These are phyloP conservation scores for Boletus semigastroideus DNA, from an alignment of 1,284 basidiomycete genomes.

Conservation along the genomic window DNA sequence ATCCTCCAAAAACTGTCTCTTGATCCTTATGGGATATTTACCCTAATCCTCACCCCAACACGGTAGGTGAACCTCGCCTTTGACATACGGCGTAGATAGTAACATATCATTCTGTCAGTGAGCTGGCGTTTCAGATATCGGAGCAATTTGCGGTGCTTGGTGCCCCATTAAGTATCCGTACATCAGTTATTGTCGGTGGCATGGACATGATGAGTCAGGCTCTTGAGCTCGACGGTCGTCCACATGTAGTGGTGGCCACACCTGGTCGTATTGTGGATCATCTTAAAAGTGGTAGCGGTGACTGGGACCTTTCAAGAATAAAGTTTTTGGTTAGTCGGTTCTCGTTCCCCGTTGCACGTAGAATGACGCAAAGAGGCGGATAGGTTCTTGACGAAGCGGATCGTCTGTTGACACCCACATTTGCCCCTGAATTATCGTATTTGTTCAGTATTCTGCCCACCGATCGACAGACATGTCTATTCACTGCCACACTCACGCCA, in stretches of 20 bases:
- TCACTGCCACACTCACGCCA: conserved; percentile 92
- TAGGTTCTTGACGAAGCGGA: conserved; percentile 97
- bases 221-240: conserved; percentile 79
- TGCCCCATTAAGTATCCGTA: conserved; percentile 74
- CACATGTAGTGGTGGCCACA: conserved; percentile 95
- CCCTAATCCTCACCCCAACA: conserved; percentile 92
- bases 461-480: conserved; percentile 92
- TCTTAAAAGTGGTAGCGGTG: conserved; percentile 73
- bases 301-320: conserved; percentile 84
- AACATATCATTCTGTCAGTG: conserved; percentile 48
- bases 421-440: conserved; percentile 82
- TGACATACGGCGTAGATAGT: background rate
- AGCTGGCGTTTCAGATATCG: conserved; percentile 94
- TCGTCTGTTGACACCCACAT: conserved; percentile 87
- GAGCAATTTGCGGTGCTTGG: conserved; percentile 96
- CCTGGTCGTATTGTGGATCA: conserved; percentile 95
- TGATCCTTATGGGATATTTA: conserved; percentile 94
- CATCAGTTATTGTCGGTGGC: conserved; percentile 91
- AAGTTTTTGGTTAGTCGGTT: conserved; percentile 73
- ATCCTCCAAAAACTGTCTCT: conserved; percentile 87
- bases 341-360: background rate
- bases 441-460: conserved; percentile 80
- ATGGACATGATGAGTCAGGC: conserved; percentile 99
- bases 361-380: conserved; percentile 4
- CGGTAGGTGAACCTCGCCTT: conserved; percentile 51